These are phyloP conservation scores for Lodderomyces jiufengensis DNA, from an alignment of 1,139 yeast species.

Conservation along the genomic window DNA sequence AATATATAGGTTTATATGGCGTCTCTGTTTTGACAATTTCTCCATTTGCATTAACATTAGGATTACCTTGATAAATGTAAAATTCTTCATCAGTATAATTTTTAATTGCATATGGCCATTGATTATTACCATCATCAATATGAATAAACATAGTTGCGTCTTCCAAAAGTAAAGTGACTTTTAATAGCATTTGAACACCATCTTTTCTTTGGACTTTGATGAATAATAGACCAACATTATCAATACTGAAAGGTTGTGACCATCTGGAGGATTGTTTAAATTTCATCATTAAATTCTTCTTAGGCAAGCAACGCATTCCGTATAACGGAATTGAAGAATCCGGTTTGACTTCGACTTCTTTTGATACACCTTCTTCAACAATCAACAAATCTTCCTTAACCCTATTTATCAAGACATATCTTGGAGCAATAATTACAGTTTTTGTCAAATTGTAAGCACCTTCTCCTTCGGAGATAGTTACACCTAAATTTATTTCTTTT, in stretches of 20 bases:
- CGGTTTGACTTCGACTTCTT: conserved; percentile 41
- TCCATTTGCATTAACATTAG: conserved; percentile 72
- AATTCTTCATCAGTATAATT: conserved; percentile 86
- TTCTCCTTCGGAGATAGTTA: conserved; percentile 77
- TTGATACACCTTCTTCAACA: conserved; percentile 67
- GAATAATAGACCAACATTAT: conserved; percentile 78
- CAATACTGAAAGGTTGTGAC: conserved; percentile 86
- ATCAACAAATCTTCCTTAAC: conserved; percentile 54
- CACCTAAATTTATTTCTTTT: conserved; percentile 71
- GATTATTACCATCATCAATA: conserved; percentile 64
- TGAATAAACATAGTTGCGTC: conserved; percentile 78
- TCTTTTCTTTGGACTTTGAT: conserved; percentile 64
- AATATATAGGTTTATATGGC: conserved; percentile 69
- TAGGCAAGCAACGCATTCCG: conserved; percentile 45
- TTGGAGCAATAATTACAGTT: conserved; percentile 76
- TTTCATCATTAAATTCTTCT: conserved; percentile 56
- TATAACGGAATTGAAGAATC: conserved; percentile 61
- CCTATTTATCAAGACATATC: conserved; percentile 70
- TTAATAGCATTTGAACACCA: conserved; percentile 64
- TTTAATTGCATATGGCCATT: conserved; percentile 92
- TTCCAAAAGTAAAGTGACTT: conserved; percentile 72
- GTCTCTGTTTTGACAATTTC: conserved; percentile 47
- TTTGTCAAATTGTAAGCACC: conserved; percentile 79
- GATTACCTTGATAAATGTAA: conserved; percentile 81
- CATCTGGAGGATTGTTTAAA: conserved; percentile 63